These are phyloP conservation scores for Globisporangium solare DNA, from an alignment of 352 stramenopile species.

Conservation along the genomic window DNA sequence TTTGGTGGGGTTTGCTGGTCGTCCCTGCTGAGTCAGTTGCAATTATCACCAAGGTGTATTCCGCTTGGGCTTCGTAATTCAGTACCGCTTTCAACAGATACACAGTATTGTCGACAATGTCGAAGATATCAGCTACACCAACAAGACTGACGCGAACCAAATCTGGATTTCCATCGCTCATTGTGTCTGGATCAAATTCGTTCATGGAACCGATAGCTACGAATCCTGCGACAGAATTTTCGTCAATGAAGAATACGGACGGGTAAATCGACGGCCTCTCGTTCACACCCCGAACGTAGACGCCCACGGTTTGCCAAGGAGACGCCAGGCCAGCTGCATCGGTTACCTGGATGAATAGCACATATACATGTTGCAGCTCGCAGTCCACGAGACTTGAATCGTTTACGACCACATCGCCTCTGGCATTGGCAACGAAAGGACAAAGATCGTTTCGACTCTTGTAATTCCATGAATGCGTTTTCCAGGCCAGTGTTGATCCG, in stretches of 20 bases:
- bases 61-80: slow-evolving; percentile 2
- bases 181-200: slow-evolving; percentile 5
- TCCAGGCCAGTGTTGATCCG: background rate
- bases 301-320: slow-evolving; percentile 7
- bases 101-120: slow-evolving; percentile 5
- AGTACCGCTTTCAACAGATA: slow-evolving; percentile 1
- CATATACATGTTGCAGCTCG: slow-evolving; percentile 6
- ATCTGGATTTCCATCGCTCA: slow-evolving; percentile 2
- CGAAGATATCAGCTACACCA: background rate
- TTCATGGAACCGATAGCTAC: slow-evolving; percentile 4
- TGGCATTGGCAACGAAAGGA: slow-evolving; percentile 1
- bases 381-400: slow-evolving; percentile 1
- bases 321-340: slow-evolving; percentile 7
- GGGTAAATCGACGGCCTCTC: slow-evolving; percentile 1
- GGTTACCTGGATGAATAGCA: slow-evolving; percentile 1
- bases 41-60: slow-evolving; percentile 6
- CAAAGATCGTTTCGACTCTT: background rate
- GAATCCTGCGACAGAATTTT: background rate
- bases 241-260: slow-evolving; percentile 8
- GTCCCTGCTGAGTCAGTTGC: slow-evolving; percentile 5
- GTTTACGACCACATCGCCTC: slow-evolving; percentile 2
- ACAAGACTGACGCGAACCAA: slow-evolving; percentile 1
- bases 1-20: slow-evolving; percentile 7
- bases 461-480: slow-evolving; percentile 6
- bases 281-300: slow-evolving; percentile 7